Evolutionary conservation across 108 stramenopile species (phyloP), one percentile per base, ranked within the genome.

Genomic region (Cylindrotheca fusiformis): DNA sequence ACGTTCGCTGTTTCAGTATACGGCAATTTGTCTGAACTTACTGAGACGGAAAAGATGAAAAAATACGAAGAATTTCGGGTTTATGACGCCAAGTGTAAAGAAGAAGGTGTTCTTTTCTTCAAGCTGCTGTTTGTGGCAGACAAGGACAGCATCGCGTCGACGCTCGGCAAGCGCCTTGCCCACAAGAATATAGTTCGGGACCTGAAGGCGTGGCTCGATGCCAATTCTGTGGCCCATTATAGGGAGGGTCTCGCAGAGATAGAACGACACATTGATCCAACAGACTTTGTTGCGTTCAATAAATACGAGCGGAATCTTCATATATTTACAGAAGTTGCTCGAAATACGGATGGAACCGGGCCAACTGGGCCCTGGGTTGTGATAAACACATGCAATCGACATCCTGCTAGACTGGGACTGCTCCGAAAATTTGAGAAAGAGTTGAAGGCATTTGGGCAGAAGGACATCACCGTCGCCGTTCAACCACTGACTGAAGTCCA

Each of bases 201-300:
- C 55, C 58, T 90, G 18, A 56, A 61, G 14, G 79, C 76, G 2
- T 90, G 88, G 88, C 36, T 86, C 5, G 73, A 78, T 23, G 81
- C 81, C 12, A 80, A 80, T 31, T 63, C 68, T 52, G 26, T 57
- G 41, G 31, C 65, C 60, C 57, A 65, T 32, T 48, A 27, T 31
- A 20, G 65, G 1, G 79, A 79, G 31, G 88, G 88, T 2, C 62
- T 90, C 23, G 79, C 79, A 8, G 88, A 76, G 20, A 90, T 90
- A 49, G 77, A 75, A 32, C 55, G 61, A 4, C 88, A 90, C 49
- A 85, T 90, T 54, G 88, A 90, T 69, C 88, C 88, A 10, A 86
- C 88, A 2, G 88, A 90, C 55, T 90, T 90, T 69, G 57, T 86
- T 30, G 88, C 88, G 0, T 86, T 90, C 68, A 90, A 90, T 58